Base-by-base conservation (phyloP, 169 alveolate species). In the Cryptosporidium bovis region DNA sequence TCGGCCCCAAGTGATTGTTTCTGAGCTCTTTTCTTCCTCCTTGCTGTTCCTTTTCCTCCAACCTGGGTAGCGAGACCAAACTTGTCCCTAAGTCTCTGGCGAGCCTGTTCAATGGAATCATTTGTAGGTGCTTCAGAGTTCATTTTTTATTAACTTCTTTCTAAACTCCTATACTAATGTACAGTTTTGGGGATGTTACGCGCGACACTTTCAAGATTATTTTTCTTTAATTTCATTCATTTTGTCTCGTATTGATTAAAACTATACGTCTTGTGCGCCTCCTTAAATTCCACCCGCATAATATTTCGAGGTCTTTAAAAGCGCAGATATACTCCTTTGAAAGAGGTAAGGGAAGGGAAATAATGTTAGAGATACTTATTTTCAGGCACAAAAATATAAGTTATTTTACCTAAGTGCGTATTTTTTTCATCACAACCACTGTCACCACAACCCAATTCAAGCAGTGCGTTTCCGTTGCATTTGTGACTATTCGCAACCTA, bases 31-130 rank as follows among this genome's bases (percentile, higher is more conserved):
- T 96, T 96, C 95, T 95, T 96, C 90, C 99, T 94, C 82, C 99
- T 93, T 44, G 96, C 97, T 50, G 98, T 94, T 12, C 99, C 99
- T 83, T 97, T 97, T 48, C 99, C 99, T 12, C 99, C 99, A 27
- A 96, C 95, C 83, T 96, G 98, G 33, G 96, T 93, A 84, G 95
- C 92, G 16, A 90, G 95, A 31, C 97, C 99, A 93, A 95, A 91
- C 55, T 96, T 94, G 56, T 95, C 98, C 62, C 97, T 93, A 65
- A 97, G 97, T 82, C 95, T 97, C 46, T 93, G 97, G 56, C 99
- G 95, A 16, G 99, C 99, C 58, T 84, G 91, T 46, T 91, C 82
- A 46, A 91, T 92, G 68, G 92, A 93, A 71, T 92, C 91, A 77
- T 92, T 90, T 33, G 96, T 98, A 64, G 93, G 91, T 90, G 93